phyloP scores from a whole-genome alignment of 129 eudicot genomes.

The Pseudognaphalium luteoalbum region DNA sequence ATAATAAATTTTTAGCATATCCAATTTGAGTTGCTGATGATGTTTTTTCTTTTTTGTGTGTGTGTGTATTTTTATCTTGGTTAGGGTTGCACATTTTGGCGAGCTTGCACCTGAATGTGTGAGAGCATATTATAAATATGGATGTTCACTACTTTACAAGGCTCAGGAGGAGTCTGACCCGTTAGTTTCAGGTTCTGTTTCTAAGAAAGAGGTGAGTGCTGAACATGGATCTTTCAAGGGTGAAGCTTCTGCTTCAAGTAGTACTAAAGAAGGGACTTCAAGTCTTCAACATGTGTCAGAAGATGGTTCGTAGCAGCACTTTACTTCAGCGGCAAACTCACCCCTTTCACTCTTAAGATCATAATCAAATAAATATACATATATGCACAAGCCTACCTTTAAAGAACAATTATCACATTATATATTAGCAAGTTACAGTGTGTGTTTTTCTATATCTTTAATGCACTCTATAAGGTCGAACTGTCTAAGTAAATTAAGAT shows the following conservation, averaged over 20 bases:
- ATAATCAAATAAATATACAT: neutral
- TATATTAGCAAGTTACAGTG: neutral
- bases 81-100: slow-evolving; percentile 82
- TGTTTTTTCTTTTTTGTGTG: neutral
- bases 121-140: slow-evolving; percentile 70
- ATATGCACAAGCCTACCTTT: neutral
- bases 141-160: slow-evolving; percentile 87
- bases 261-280: slow-evolving; percentile 44
- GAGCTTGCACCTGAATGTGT: slow-evolving; percentile 95
- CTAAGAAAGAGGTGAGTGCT: slow-evolving; percentile 68
- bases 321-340: neutral
- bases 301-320: slow-evolving; percentile 43
- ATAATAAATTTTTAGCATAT: neutral
- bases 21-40: slow-evolving; percentile 8
- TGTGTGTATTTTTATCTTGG: neutral
- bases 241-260: slow-evolving; percentile 56
- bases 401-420: neutral
- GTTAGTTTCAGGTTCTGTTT: slow-evolving; percentile 53
- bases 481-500: neutral
- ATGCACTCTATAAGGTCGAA: neutral
- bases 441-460: neutral
- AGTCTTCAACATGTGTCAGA: slow-evolving; percentile 33
- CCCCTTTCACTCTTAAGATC: neutral
- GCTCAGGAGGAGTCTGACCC: slow-evolving; percentile 91
- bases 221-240: slow-evolving; percentile 42